A percentile compares a stretch with the other conserved stretches of the same genome.
Conservation (phyloP, 2,329 filamentous ascomycete genomes). For the Trichophyton equinum region DNA sequence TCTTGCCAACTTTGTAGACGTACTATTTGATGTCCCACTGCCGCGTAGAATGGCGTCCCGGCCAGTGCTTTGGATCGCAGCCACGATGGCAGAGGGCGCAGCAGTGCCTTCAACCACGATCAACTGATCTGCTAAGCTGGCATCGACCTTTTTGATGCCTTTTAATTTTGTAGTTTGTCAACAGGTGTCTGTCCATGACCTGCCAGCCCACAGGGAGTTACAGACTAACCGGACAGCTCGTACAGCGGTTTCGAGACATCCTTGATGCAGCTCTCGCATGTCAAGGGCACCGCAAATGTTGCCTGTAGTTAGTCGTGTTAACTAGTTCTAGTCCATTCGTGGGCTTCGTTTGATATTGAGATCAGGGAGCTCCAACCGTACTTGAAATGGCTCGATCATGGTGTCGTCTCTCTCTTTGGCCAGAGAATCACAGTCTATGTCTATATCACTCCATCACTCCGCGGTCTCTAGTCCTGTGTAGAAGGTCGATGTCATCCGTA, state of each 20-base stretch:
- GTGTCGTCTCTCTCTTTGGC: slow-evolving; percentile 6
- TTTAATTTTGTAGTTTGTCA: neutral
- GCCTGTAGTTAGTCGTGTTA: slow-evolving; percentile 46
- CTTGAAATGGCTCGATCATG: slow-evolving; percentile 38
- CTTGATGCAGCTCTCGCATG: slow-evolving; percentile 78
- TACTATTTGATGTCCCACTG: slow-evolving; percentile 72
- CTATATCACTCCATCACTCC: neutral
- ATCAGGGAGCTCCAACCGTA: slow-evolving; percentile 12
- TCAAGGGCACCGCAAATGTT: slow-evolving; percentile 87
- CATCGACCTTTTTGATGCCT: slow-evolving; percentile 75
- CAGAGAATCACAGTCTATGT: neutral
- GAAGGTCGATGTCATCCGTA: no score
- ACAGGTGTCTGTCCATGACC: neutral
- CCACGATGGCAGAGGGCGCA: slow-evolving; percentile 77
- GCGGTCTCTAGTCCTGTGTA: no score
- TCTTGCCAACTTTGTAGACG: no score
- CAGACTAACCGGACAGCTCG: slow-evolving; percentile 51
- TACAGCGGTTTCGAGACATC: slow-evolving; percentile 69
- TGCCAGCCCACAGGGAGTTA: neutral
- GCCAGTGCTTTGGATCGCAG: slow-evolving; percentile 77
- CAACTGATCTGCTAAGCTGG: slow-evolving; percentile 68
- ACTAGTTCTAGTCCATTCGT: no score
- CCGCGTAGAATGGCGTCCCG: slow-evolving; percentile 89
- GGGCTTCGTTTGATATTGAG: neutral
- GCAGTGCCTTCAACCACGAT: slow-evolving; percentile 78